phyloP scores from a whole-genome alignment of 768 basidiomycete genomes.

The Pleurotus tuoliensis region DNA sequence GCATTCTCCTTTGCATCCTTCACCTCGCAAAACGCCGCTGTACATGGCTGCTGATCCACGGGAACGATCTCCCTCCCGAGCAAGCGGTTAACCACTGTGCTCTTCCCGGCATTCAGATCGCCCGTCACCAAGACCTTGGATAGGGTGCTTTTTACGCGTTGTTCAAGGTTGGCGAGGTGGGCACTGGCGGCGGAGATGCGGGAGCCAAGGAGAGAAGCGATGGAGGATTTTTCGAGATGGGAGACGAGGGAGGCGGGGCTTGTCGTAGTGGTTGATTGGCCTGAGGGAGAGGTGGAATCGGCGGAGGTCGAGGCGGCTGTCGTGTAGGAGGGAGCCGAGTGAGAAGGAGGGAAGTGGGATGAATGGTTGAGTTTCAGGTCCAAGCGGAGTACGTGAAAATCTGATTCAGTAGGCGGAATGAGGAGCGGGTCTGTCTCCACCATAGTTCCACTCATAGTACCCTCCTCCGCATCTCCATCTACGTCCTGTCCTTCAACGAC shows the following conservation, averaged over 20 bases:
- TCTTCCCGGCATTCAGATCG: slow-evolving; percentile 97
- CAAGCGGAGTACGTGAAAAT: slow-evolving; percentile 86
- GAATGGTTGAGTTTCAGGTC: slow-evolving; percentile 89
- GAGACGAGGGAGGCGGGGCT: slow-evolving; percentile 74
- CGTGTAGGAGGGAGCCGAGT: too few species aligned
- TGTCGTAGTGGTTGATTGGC: slow-evolving; percentile 14
- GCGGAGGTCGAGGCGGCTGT: too few species aligned
- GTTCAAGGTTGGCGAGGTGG: slow-evolving; percentile 82
- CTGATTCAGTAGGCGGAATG: slow-evolving; percentile 36
- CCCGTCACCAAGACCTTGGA: slow-evolving; percentile 98
- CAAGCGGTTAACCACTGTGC: slow-evolving; percentile 95
- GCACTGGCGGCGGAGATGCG: slow-evolving; percentile 68
- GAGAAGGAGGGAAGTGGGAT: slow-evolving; percentile 18
- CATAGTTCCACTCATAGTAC: neutral
- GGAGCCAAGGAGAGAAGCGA: slow-evolving; percentile 87
- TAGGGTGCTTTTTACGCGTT: slow-evolving; percentile 85
- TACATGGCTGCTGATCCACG: slow-evolving; percentile 97
- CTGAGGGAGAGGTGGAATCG: slow-evolving; percentile 9
- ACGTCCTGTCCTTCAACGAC: slow-evolving; percentile 20
- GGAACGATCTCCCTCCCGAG: slow-evolving; percentile 91
- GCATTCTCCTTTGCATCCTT: slow-evolving; percentile 82
- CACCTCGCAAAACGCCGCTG: slow-evolving; percentile 95
- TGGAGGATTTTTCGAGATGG: slow-evolving; percentile 89
- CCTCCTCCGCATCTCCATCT: slow-evolving; percentile 24
- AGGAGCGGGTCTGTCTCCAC: slow-evolving; percentile 19